Evolutionary conservation across 495 filamentous ascomycete species (phyloP), one percentile per base, ranked within the genome.

Genomic region (Penicillium tannophilum): DNA sequence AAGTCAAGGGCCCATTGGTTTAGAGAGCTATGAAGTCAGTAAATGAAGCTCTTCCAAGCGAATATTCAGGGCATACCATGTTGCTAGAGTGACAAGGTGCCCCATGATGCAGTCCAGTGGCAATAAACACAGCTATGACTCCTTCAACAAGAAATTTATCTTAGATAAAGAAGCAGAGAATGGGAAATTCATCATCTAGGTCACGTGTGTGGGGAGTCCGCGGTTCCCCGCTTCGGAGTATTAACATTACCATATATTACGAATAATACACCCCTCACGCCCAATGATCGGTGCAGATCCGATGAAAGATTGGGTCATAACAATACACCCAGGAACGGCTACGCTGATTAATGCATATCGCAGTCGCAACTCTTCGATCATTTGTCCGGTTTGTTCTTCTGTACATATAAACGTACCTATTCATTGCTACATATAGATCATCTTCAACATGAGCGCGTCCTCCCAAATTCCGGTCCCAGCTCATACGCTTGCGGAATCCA

Each of bases 1-100:
- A 87, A 90, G 63, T 94, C 91, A 1, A 93, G 81, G 45, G 84
- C 84, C 88, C 88, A 90, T 68, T 77, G 74, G 52, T 77, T 77
- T 2, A 77, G 69, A 52, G 72, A 75, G 63, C 74, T 76, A 51
- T 41, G 44, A 20, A 41, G 33, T 16, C 44, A 56, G 58, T 3
- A 24, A 7, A 20, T 39, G 12, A 16, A 49, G 57, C 39, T 54
- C 45, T 12, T 43, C 16, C 12, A 42, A 19, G 2, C 11, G 0
- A 52, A 43, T 35, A 8, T 8, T 9, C 8, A n/a, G 23, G 23
- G 44, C 66, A 33, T 63, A 75, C 74, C 74, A 76, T 61, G 72
- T 76, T 64, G 74, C 72, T 19, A 76, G 65, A 52, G 73, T 76
- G 42, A 76, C 64, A n/a, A 76, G 64, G 44, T 73, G 72, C 17